Conservation (phyloP, 176 grass and related monocot genomes). For the Musa beccarii region DNA sequence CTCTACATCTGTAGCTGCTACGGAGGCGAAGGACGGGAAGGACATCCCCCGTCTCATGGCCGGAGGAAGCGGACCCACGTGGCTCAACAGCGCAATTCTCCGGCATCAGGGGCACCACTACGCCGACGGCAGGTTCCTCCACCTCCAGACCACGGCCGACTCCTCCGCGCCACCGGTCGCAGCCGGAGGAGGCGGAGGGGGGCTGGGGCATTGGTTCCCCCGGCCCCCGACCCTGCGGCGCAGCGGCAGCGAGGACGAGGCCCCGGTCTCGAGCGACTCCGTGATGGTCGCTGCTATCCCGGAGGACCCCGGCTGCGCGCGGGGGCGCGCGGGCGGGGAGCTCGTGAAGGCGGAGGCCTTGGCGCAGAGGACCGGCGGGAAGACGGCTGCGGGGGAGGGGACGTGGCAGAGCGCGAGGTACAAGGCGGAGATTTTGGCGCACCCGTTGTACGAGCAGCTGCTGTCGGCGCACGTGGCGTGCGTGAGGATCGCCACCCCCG, state of each 20-base stretch:
- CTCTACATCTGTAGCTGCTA: background rate
- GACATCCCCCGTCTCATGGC: background rate
- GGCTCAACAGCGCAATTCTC: conserved; percentile 42
- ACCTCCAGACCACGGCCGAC: conserved; percentile 50
- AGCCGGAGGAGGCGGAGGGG: background rate
- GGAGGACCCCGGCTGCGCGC: background rate
- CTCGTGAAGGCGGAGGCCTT: background rate
- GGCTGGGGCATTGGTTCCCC: background rate
- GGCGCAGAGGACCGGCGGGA: background rate
- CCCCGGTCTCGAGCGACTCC: conserved; percentile 32
- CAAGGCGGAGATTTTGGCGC: conserved; percentile 77
- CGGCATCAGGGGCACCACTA: conserved; percentile 24
- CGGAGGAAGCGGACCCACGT: conserved; percentile 27
- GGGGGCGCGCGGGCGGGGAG: background rate
- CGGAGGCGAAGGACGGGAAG: background rate
- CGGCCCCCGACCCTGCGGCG: background rate
- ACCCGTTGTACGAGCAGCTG: conserved; percentile 82
- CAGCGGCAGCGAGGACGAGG: conserved; percentile 14
- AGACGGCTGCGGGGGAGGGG: background rate
- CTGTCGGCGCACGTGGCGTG: conserved; percentile 84
- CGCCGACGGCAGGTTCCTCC: conserved; percentile 54
- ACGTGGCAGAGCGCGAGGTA: conserved; percentile 15
- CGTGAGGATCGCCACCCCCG: conserved; percentile 81
- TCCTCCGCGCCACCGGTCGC: conserved; percentile 30
- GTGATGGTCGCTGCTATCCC: conserved; percentile 12